Evolutionary conservation across 2,329 filamentous ascomycete species (phyloP).

Genomic region (Paraconiothyrium brasiliense): DNA sequence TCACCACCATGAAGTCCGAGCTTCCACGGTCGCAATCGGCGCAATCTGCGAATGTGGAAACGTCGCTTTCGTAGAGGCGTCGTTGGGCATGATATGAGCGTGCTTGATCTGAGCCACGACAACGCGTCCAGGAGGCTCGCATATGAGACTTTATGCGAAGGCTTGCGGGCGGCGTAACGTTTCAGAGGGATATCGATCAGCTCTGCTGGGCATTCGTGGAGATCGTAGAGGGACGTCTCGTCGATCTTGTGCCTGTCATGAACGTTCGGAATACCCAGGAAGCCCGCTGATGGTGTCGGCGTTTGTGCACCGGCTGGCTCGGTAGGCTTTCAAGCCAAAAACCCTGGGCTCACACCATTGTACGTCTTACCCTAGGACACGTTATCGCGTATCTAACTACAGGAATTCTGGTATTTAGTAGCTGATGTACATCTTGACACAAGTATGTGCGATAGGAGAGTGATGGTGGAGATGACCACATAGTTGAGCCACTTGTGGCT

Average conservation of each 20-base stretch:
- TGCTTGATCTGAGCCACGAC: not conserved
- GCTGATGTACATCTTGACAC: not conserved
- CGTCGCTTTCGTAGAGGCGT: not conserved
- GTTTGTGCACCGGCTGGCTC: not conserved
- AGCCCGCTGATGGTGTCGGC: not conserved
- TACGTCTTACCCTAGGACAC: no score
- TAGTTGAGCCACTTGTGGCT: slow-evolving; percentile 22
- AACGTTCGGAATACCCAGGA: not conserved
- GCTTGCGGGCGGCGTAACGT: slow-evolving; percentile 2
- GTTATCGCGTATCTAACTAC: no score
- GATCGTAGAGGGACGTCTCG: not conserved
- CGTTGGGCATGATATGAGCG: not conserved
- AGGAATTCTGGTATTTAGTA: not conserved
- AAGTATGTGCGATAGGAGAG: not conserved
- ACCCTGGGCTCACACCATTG: no score
- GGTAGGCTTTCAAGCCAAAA: no score
- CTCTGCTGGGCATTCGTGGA: not conserved
- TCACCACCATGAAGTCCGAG: slow-evolving; percentile 10
- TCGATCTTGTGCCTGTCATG: not conserved
- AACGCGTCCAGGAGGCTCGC: slow-evolving; percentile 4
- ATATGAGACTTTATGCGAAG: slow-evolving; percentile 12
- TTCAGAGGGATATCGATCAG: not conserved
- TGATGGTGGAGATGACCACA: not conserved
- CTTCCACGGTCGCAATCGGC: not conserved
- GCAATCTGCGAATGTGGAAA: slow-evolving; percentile 3